Conservation (phyloP, 306 rosid species). For the Carpinus fangiana region DNA sequence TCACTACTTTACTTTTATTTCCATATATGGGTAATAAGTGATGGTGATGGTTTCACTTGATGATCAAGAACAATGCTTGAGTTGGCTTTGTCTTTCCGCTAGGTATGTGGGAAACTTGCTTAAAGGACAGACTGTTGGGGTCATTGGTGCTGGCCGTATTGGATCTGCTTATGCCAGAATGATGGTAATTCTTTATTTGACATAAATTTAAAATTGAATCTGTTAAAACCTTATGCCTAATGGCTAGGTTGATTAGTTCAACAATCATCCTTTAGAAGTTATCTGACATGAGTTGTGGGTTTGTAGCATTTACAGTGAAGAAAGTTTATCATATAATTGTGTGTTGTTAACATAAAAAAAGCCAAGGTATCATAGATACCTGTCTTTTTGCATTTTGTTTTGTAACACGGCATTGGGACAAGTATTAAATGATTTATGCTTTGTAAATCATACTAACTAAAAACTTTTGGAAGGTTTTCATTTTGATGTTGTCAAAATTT, state of each 20-base stretch:
- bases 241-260: too few relatives aligned
- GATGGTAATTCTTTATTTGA: conserved; percentile 60
- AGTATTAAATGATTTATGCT: not conserved
- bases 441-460: not conserved
- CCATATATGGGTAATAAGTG: not conserved
- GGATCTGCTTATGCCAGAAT: conserved; percentile 99
- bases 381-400: not conserved
- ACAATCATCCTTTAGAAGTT: not conserved
- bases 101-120: conserved; percentile 97
- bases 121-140: conserved; percentile 98
- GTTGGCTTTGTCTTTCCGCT: conserved; percentile 22
- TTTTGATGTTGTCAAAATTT: not conserved
- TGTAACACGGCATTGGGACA: not conserved
- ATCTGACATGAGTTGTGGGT: not conserved
- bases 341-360: not conserved
- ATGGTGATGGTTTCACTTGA: conserved; percentile 4
- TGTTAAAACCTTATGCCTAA: not conserved
- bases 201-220: not conserved
- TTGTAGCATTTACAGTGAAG: not conserved
- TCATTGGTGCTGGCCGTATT: conserved; percentile 98
- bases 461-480: not conserved
- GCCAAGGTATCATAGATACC: not conserved
- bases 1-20: conserved; percentile 14
- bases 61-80: conserved; percentile 11
- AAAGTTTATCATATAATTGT: not conserved